Evolutionary conservation across 2,329 filamentous ascomycete genomes (phyloP).

Genomic region (Acarospora socialis): DNA sequence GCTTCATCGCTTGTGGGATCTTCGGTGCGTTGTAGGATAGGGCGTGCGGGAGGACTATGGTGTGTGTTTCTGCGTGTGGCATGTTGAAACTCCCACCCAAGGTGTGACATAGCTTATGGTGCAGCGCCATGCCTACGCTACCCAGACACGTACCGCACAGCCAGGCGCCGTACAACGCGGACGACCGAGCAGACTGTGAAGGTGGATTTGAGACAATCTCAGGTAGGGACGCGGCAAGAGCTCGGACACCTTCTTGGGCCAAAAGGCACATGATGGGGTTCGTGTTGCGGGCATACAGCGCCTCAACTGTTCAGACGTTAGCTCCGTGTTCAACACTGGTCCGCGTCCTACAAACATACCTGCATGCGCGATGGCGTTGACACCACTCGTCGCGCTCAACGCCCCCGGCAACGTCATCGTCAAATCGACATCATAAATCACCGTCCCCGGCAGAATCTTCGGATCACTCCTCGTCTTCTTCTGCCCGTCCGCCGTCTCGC

Average conservation of each 20-base stretch:
- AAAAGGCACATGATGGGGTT: conserved; percentile 47
- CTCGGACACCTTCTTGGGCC: conserved; percentile 42
- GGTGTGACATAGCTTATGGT: conserved; percentile 54
- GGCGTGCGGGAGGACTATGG: conserved; percentile 47
- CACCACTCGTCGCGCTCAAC: conserved; percentile 43
- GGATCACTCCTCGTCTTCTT: conserved; percentile 45
- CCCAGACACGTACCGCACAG: conserved; percentile 48
- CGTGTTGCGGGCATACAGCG: conserved; percentile 46
- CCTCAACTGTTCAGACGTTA: conserved; percentile 34
- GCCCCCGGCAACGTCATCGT: conserved; percentile 42
- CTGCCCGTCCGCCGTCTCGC: conserved; percentile 43
- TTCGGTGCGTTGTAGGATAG: conserved; percentile 47
- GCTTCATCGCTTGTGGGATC: conserved; percentile 38
- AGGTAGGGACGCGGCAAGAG: conserved; percentile 41
- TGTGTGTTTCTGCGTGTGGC: conserved; percentile 52
- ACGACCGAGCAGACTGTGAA: conserved; percentile 33
- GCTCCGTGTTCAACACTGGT: no score
- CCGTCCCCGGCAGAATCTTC: conserved; percentile 44
- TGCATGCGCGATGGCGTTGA: conserved; percentile 53
- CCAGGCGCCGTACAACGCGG: conserved; percentile 49
- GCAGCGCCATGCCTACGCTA: conserved; percentile 46
- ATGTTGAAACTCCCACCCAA: conserved; percentile 50
- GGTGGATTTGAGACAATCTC: conserved; percentile 34
- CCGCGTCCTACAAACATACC: no score
- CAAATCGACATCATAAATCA: conserved; percentile 51